These are phyloP conservation scores for Torulaspora globosa DNA, from an alignment of 1,139 yeast genomes.

Conservation along the genomic window DNA sequence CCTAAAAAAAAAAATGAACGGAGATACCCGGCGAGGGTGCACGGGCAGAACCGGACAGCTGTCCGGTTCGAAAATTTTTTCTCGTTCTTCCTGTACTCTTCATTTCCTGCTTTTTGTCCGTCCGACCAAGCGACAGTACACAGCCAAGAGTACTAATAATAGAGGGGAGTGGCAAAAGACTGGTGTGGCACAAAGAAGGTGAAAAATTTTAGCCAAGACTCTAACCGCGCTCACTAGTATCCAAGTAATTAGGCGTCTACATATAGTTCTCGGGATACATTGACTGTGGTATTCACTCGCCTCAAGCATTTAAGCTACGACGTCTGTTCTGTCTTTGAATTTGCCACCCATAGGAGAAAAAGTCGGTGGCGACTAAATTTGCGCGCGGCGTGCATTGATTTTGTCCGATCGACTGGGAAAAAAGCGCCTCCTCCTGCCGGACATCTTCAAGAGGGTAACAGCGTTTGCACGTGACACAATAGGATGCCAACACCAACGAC, in stretches of 20 bases:
- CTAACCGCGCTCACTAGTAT: not conserved
- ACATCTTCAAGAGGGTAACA: constrained; percentile 6
- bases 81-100: not conserved
- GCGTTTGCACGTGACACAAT: constrained; percentile 1
- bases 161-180: constrained; percentile 1
- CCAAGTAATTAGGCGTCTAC: not conserved
- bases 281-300: not conserved
- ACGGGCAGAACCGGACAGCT: not conserved
- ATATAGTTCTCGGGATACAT: not conserved
- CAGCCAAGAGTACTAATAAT: not conserved
- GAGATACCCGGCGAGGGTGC: not conserved
- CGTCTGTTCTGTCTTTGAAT: constrained; percentile 1
- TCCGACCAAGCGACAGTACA: not conserved
- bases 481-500: constrained; percentile 14
- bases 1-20: not conserved
- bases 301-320: not conserved
- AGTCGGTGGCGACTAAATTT: constrained; percentile 3
- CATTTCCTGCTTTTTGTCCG: not conserved
- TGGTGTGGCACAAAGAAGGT: not conserved
- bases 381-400: constrained; percentile 1
- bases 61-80: not conserved
- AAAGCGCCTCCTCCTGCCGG: constrained; percentile 5
- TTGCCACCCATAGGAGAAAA: constrained; percentile 5
- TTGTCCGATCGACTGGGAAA: constrained; percentile 3
- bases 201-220: not conserved